Evolutionary conservation across 805 yeast species (phyloP), one percentile per base, ranked within the genome.

Genomic region (Schwanniomyces occidentalis): DNA sequence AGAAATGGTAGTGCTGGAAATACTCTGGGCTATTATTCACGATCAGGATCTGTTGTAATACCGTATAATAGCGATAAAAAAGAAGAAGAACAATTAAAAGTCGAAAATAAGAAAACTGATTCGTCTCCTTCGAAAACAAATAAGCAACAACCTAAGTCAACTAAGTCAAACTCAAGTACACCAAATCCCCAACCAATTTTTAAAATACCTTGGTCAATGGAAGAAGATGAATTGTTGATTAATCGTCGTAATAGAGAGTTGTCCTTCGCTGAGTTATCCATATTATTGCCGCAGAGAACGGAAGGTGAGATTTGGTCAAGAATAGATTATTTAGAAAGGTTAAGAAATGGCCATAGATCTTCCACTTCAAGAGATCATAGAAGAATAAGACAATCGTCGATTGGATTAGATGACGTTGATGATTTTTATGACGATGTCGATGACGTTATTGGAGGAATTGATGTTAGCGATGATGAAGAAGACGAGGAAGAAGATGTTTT

Each of bases 231-330:
- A 42, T 56, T 87, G 24, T 48, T 77, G 27, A 71, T 73, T 30
- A 68, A 75, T 40, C 65, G 84, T 33, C 59, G 76, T 7, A 63
- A 74, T 32, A 63, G 79, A 44, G 82, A 82, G 36, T 61, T 88
- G 25, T 74, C 83, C 21, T 71, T 83, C 49, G 83, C 82, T 12
- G 96, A 88, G 58, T 63, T 88, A 24, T 73, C 83, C 10, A 80
- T 87, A 21, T 59, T 88, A 34, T 64, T 88, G 27, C 91, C 93
- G 10, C 74, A 73, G 38, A 75, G 87, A 44, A 71, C 93, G 0
- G 89, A 84, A 52, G 69, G 69, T n/a, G 93, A 86, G 46, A 88
- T 88, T 27, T 70, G 76, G 68, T 58, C 73, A 24, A 69, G 93
- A 41, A 75, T 84, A 15, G 75, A 69, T 31, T 60, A 69, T 32